Evolutionary conservation across 73 alveolate genomes (phyloP).

Genomic region (Durusdinium trenchii): DNA sequence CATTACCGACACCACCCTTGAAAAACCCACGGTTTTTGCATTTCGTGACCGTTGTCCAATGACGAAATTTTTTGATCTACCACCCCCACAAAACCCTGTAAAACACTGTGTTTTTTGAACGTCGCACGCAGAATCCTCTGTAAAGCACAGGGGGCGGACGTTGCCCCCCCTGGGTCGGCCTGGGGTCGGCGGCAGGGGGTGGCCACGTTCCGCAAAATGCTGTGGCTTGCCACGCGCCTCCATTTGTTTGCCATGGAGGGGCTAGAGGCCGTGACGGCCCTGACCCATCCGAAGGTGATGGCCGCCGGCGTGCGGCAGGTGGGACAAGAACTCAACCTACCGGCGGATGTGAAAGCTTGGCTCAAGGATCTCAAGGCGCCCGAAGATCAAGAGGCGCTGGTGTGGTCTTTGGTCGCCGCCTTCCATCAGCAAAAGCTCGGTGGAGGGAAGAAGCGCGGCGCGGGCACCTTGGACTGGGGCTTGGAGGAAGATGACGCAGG

Average conservation of each 20-base stretch:
- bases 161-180: too few relatives aligned
- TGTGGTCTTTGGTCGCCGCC: slow-evolving; percentile 10
- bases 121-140: too few relatives aligned
- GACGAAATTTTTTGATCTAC: too few relatives aligned
- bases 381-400: not conserved
- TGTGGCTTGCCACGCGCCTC: not conserved
- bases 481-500: not conserved
- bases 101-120: too few relatives aligned
- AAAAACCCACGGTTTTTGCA: too few relatives aligned
- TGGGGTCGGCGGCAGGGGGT: too few relatives aligned
- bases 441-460: not conserved
- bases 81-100: too few relatives aligned
- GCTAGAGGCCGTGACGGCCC: not conserved
- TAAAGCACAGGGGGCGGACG: too few relatives aligned
- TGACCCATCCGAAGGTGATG: slow-evolving; percentile 7
- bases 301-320: not conserved
- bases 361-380: not conserved
- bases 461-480: not conserved
- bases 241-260: not conserved
- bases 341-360: not conserved
- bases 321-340: not conserved
- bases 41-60: too few relatives aligned
- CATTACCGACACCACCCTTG: too few relatives aligned
- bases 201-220: not conserved
- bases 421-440: not conserved